Evolutionary conservation across 2,329 filamentous ascomycete genomes (phyloP).

Genomic region (Diaporthe sp.): DNA sequence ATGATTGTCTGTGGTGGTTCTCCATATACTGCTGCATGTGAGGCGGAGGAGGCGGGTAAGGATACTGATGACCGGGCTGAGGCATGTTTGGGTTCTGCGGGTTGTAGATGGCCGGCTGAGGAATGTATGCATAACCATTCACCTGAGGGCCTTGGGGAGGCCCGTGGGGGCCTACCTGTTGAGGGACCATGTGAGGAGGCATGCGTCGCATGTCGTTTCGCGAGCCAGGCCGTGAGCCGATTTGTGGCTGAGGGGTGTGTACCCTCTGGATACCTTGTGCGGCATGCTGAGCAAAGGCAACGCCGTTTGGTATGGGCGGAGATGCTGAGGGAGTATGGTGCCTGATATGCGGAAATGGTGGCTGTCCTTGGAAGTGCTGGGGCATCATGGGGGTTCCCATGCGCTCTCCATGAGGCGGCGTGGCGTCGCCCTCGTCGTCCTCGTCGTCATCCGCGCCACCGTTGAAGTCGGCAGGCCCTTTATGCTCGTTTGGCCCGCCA

Average conservation of each 20-base stretch:
- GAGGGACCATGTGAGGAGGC: conserved; percentile 79
- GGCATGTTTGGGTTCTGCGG: conserved; percentile 63
- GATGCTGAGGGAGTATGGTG: conserved; percentile 88
- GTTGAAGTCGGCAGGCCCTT: conserved; percentile 92
- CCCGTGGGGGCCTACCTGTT: conserved; percentile 71
- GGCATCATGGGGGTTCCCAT: conserved; percentile 74
- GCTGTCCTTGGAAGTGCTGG: conserved; percentile 77
- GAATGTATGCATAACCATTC: conserved; percentile 86
- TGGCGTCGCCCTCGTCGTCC: conserved; percentile 81
- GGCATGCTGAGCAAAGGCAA: conserved; percentile 72
- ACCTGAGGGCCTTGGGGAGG: conserved; percentile 49
- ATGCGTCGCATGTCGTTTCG: conserved; percentile 83
- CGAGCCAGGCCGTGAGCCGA: conserved; percentile 82
- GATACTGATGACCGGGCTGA: conserved; percentile 55
- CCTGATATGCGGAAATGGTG: conserved; percentile 83
- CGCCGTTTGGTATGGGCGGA: conserved; percentile 86
- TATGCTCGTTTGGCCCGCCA: conserved; percentile 94
- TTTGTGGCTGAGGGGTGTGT: conserved; percentile 85
- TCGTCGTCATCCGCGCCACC: conserved; percentile 90
- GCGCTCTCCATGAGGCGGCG: conserved; percentile 77
- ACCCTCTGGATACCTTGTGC: conserved; percentile 69
- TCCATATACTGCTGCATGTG: conserved; percentile 80
- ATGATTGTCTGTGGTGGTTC: conserved; percentile 77
- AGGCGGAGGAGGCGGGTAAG: conserved; percentile 54
- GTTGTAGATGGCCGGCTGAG: conserved; percentile 88